Conservation (phyloP, 2,329 filamentous ascomycete genomes). For the Fusarium nanum region DNA sequence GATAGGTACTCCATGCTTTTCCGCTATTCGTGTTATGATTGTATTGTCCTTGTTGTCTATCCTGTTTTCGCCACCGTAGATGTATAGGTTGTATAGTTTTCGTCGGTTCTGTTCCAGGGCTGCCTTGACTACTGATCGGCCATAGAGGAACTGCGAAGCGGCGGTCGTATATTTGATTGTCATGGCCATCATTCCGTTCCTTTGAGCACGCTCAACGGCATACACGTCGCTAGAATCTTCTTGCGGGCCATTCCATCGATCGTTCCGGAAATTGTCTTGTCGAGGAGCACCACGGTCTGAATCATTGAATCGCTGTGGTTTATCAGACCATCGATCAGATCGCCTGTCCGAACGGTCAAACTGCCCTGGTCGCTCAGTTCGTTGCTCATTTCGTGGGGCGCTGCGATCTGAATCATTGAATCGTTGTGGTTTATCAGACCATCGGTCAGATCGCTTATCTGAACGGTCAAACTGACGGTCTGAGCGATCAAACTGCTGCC, state of each 20-base stretch:
- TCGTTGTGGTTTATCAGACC: constrained; percentile 14
- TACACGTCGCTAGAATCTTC: constrained; percentile 5
- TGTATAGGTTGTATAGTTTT: constrained; percentile 85
- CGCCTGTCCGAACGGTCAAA: constrained; percentile 6
- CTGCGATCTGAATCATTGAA: constrained; percentile 14
- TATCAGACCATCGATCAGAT: constrained; percentile 8
- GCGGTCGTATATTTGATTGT: constrained; percentile 76
- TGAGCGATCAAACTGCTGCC: not conserved
- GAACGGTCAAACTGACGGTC: constrained; percentile 2
- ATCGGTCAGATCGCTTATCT: not conserved
- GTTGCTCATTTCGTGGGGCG: constrained; percentile 1
- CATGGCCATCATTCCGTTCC: constrained; percentile 52
- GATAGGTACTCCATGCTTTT: constrained; percentile 63
- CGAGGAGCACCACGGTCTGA: constrained; percentile 15
- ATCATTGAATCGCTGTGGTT: constrained; percentile 17
- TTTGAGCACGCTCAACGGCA: constrained; percentile 36
- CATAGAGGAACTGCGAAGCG: constrained; percentile 92
- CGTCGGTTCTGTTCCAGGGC: constrained; percentile 75
- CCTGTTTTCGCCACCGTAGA: constrained; percentile 71
- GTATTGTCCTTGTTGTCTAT: constrained; percentile 61
- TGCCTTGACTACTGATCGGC: constrained; percentile 81
- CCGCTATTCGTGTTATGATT: constrained; percentile 60
- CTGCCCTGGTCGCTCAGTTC: not conserved
- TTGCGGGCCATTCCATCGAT: constrained; percentile 24
- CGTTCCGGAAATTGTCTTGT: constrained; percentile 9